phyloP scores from a whole-genome alignment of 2,329 filamentous ascomycete species.

The Akanthomyces dipterigenus region DNA sequence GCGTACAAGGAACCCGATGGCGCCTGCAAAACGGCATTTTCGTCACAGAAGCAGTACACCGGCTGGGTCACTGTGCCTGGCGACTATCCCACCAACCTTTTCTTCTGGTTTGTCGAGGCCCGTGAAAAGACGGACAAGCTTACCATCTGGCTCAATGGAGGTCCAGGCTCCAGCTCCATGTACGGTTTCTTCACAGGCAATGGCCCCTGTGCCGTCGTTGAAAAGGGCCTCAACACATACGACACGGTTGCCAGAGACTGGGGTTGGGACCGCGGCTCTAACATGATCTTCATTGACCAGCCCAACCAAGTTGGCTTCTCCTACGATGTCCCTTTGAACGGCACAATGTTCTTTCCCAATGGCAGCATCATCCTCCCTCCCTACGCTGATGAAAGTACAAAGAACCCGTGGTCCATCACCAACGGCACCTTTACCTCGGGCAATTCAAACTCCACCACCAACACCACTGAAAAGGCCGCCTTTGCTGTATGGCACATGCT shows the following conservation, averaged over 20 bases:
- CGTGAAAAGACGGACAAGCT: conserved; percentile 35
- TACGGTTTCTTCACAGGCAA: conserved; percentile 56
- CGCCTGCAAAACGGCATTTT: conserved; percentile 59
- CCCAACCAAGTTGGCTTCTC: conserved; percentile 65
- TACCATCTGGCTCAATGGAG: conserved; percentile 61
- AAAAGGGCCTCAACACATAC: conserved; percentile 40
- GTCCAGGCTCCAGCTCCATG: conserved; percentile 59
- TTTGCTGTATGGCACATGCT: conserved; percentile 59
- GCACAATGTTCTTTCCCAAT: conserved; percentile 45
- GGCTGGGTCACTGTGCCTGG: conserved; percentile 62
- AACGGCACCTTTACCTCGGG: conserved; percentile 62
- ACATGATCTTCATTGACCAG: conserved; percentile 56
- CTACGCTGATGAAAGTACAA: conserved; percentile 13
- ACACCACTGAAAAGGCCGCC: conserved; percentile 51
- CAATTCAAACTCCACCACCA: conserved; percentile 40
- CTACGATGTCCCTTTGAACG: conserved; percentile 57
- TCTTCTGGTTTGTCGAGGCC: conserved; percentile 45
- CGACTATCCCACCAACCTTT: conserved; percentile 43
- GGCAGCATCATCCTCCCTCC: conserved; percentile 27
- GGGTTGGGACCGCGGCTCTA: conserved; percentile 56
- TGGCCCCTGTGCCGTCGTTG: conserved; percentile 46
- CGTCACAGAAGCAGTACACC: conserved; percentile 60
- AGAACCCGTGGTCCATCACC: conserved; percentile 32
- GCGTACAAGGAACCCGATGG: conserved; percentile 57
- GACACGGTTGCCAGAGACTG: conserved; percentile 53